These are phyloP conservation scores for Paraphysoderma sedebokerense DNA, from an alignment of 371 early-diverging fungal species.

Conservation along the genomic window DNA sequence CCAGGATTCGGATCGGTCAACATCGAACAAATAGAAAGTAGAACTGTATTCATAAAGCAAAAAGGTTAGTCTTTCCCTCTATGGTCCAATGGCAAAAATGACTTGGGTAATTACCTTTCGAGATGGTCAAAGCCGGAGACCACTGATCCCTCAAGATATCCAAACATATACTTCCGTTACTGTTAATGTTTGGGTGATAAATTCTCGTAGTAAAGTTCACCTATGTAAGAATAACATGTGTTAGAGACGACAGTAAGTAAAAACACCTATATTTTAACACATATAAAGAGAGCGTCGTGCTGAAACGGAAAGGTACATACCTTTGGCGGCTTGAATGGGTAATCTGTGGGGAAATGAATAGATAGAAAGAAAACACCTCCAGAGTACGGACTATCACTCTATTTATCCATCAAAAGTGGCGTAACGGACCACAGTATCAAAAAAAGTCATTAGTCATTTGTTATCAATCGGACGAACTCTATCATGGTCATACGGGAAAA, in stretches of 20 bases:
- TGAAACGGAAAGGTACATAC: constrained; percentile 10
- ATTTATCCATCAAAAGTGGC: too few relatives aligned
- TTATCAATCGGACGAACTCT: too few relatives aligned
- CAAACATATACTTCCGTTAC: constrained; percentile 95
- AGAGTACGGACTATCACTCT: too few relatives aligned
- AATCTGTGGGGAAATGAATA: constrained; percentile 97
- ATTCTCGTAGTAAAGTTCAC: constrained; percentile 93
- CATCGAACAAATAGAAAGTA: constrained; percentile 91
- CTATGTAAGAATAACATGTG: constrained; percentile 11
- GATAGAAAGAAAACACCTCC: constrained; percentile 93
- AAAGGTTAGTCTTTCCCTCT: background rate
- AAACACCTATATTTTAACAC: background rate
- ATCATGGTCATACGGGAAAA: too few relatives aligned
- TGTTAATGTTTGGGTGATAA: constrained; percentile 99
- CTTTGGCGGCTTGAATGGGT: constrained; percentile 99
- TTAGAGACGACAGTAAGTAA: background rate
- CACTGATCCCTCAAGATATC: constrained; percentile 97
- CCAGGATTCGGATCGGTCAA: constrained; percentile 97
- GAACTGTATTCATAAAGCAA: constrained; percentile 30
- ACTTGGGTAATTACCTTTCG: constrained; percentile 43
- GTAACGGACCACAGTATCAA: too few relatives aligned
- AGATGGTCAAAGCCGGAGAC: constrained; percentile 97
- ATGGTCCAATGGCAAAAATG: background rate
- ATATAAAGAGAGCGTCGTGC: background rate
- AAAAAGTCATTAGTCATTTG: too few relatives aligned